Evolutionary conservation across 352 stramenopile species (phyloP).

Genomic region (Pilasporangium apinafurcum): DNA sequence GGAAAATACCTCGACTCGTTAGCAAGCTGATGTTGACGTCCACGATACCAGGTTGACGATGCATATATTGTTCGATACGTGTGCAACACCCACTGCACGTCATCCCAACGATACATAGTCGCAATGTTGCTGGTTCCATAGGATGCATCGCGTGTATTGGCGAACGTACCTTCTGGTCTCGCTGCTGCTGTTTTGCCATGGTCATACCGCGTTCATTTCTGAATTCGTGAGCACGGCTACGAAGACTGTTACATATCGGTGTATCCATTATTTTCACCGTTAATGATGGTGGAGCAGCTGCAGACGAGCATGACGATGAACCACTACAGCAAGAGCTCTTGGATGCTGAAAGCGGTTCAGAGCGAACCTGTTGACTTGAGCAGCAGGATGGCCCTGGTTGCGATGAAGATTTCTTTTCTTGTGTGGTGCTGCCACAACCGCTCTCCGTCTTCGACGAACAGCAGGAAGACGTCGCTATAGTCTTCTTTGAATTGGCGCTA

Average conservation of each 20-base stretch:
- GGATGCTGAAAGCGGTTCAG: background rate
- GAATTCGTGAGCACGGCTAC: constrained; percentile 16
- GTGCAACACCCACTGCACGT: constrained; percentile 83
- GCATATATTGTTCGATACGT: constrained; percentile 76
- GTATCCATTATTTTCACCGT: background rate
- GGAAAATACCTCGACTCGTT: constrained; percentile 43
- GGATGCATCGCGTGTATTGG: background rate
- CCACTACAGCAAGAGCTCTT: background rate
- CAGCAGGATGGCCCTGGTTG: background rate
- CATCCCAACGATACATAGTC: constrained; percentile 74
- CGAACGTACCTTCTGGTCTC: background rate
- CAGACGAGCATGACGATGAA: background rate
- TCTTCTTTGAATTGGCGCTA: constrained; percentile 1
- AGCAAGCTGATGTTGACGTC: constrained; percentile 62
- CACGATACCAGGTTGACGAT: constrained; percentile 38
- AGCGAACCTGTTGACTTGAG: background rate
- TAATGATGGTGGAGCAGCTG: constrained; percentile 1
- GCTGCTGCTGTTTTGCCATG: constrained; percentile 2
- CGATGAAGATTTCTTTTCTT: background rate
- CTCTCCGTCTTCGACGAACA: constrained; percentile 10
- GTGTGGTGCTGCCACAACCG: background rate
- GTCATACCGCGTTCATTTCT: constrained; percentile 13
- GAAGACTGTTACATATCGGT: constrained; percentile 3
- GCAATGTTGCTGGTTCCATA: constrained; percentile 14
- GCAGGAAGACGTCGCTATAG: background rate